phyloP scores from a whole-genome alignment of 345 rosid genomes.

The Eutrema yunnanense region DNA sequence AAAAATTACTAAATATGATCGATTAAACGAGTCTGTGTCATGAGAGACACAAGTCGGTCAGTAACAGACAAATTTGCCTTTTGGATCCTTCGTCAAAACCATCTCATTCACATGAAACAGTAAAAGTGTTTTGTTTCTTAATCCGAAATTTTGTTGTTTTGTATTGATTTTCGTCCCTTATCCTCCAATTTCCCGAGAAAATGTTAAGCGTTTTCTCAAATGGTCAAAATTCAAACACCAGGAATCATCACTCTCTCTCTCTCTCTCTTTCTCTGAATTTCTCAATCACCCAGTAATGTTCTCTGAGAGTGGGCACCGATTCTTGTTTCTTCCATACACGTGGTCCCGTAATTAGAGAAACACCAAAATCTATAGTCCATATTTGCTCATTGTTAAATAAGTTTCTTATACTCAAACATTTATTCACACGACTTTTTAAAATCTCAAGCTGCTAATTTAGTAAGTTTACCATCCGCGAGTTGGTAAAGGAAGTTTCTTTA shows the following conservation, averaged over 20 bases:
- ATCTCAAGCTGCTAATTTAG: background rate
- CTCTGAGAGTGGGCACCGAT: conserved; percentile 41
- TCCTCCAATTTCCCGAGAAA: background rate
- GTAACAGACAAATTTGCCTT: conserved; percentile 20
- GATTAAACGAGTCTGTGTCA: conserved; percentile 20
- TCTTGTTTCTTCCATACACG: conserved; percentile 48
- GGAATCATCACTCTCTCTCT: conserved; percentile 2
- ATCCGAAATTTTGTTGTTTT: background rate
- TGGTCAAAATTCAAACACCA: too few species aligned
- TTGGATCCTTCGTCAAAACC: conserved; percentile 25
- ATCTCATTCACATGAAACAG: conserved; percentile 3
- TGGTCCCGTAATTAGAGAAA: conserved; percentile 43
- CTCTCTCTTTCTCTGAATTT: background rate
- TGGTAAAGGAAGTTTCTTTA: conserved; percentile 6
- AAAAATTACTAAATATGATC: conserved; percentile 18
- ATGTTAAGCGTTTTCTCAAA: background rate
- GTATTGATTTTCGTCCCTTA: conserved; percentile 21
- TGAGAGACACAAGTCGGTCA: conserved; percentile 36
- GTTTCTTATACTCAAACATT: background rate
- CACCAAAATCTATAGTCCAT: conserved; percentile 41
- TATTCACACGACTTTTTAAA: background rate
- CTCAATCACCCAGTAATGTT: background rate
- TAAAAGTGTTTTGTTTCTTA: background rate
- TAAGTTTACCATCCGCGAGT: background rate
- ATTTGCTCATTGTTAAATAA: conserved; percentile 21